Percentiles rank a stretch among this genome's conserved stretches.
Conservation (phyloP, 2,329 filamentous ascomycete genomes). For the Botrytis elliptica region DNA sequence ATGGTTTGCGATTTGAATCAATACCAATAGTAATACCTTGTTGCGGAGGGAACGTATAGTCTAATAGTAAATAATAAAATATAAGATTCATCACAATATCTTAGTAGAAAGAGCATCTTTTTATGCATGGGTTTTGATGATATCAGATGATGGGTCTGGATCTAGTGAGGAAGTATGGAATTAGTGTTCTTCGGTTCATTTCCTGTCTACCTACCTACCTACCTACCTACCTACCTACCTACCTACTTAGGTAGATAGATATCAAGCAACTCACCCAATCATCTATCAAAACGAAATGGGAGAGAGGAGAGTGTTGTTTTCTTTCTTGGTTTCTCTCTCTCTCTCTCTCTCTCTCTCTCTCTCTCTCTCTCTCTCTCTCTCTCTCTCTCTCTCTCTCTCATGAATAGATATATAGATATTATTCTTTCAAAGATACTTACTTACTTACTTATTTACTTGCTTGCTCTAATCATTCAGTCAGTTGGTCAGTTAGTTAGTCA, state of each 20-base stretch:
- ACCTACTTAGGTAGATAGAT: background rate
- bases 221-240: too few species aligned
- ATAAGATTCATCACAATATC: background rate
- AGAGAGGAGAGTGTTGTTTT: too few species aligned
- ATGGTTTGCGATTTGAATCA: background rate
- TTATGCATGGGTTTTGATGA: background rate
- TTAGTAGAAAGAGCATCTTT: background rate
- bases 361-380: too few species aligned
- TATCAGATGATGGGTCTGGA: background rate
- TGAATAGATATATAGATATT: too few species aligned
- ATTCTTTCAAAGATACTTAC: too few species aligned
- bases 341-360: too few species aligned
- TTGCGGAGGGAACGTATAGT: background rate
- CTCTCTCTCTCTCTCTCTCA: too few species aligned
- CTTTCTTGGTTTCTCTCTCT: too few species aligned
- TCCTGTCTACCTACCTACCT: background rate
- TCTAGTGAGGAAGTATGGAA: background rate
- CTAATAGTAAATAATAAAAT: background rate
- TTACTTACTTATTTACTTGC: too few species aligned
- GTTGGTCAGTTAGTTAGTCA: too few species aligned
- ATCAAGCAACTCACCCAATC: background rate
- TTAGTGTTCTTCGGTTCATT: background rate
- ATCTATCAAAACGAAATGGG: background rate
- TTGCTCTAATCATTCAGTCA: too few species aligned
- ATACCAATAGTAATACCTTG: conserved; percentile 5